Evolutionary conservation across 306 rosid species (phyloP).

Genomic region (Cicer bijugum): DNA sequence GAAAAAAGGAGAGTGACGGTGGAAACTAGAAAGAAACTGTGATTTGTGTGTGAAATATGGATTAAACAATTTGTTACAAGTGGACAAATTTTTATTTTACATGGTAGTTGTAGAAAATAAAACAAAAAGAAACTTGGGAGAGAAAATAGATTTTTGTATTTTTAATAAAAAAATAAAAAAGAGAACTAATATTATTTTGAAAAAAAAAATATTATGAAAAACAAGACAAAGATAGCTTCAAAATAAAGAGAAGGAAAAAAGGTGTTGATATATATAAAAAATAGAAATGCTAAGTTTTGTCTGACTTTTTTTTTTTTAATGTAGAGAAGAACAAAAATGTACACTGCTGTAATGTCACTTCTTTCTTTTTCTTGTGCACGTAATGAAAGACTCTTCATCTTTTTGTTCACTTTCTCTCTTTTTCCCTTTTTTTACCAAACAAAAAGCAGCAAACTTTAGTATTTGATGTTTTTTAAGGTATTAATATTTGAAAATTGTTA

Average conservation of each 20-base stretch:
- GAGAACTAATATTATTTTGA: background rate
- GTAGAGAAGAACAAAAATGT: background rate
- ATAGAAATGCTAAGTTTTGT: background rate
- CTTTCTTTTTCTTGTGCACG: conserved; percentile 4
- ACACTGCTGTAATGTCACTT: background rate
- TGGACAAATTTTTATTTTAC: no score
- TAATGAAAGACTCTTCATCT: background rate
- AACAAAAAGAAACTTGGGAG: background rate
- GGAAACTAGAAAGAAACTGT: background rate
- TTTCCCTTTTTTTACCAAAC: background rate
- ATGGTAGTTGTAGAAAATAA: background rate
- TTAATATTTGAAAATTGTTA: background rate
- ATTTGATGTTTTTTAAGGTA: no score
- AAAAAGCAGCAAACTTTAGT: background rate
- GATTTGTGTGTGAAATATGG: background rate
- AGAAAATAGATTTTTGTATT: background rate
- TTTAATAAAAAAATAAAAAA: background rate
- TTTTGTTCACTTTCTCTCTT: background rate
- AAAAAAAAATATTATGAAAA: background rate
- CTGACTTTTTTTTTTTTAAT: background rate
- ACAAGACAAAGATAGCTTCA: background rate
- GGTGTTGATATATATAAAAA: background rate
- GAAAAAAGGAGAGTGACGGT: background rate
- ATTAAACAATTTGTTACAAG: background rate
- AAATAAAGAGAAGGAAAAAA: background rate